Conservation (phyloP, 371 early-diverging fungal genomes). For the Mortierella sp. region DNA sequence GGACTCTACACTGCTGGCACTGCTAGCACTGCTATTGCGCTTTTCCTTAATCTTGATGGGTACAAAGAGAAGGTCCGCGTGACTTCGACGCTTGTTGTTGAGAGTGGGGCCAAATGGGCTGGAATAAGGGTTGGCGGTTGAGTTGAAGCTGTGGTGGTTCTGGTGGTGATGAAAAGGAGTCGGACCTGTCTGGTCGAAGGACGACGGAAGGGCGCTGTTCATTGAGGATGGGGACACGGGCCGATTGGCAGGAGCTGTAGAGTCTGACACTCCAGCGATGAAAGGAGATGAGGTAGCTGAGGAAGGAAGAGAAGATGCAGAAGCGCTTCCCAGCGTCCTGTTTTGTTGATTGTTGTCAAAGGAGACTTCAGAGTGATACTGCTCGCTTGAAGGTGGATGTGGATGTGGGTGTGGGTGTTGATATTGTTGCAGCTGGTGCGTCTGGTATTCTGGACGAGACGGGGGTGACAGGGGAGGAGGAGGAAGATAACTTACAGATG, state of each 20-base stretch:
- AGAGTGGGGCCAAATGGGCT: slow-evolving; percentile 6
- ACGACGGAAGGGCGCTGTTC: slow-evolving; percentile 17
- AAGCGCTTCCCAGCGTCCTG: slow-evolving; percentile 9
- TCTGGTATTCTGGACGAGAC: slow-evolving; percentile 18
- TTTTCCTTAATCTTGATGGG: slow-evolving; percentile 48
- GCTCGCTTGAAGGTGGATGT: too few species aligned
- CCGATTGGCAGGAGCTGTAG: slow-evolving; percentile 5
- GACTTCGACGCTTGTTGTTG: slow-evolving; percentile 45
- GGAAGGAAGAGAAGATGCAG: slow-evolving; percentile 20
- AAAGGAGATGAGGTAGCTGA: slow-evolving; percentile 9
- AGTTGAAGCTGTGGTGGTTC: slow-evolving; percentile 8
- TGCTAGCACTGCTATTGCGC: slow-evolving; percentile 34
- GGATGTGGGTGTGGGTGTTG: slow-evolving; percentile 1
- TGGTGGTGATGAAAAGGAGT: background rate
- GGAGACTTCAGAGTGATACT: too few species aligned
- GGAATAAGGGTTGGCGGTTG: background rate
- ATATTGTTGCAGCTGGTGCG: background rate
- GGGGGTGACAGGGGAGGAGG: slow-evolving; percentile 18
- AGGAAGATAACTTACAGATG: slow-evolving; percentile 1
- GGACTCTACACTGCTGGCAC: slow-evolving; percentile 32
- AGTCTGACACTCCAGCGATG: slow-evolving; percentile 18
- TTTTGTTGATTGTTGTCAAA: slow-evolving; percentile 14
- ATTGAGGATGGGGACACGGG: slow-evolving; percentile 20
- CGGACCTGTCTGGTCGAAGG: slow-evolving; percentile 12
- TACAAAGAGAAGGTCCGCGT: slow-evolving; percentile 41